These are phyloP conservation scores for Xerocomellus dryophilus DNA, from an alignment of 768 basidiomycete genomes.

Conservation along the genomic window DNA sequence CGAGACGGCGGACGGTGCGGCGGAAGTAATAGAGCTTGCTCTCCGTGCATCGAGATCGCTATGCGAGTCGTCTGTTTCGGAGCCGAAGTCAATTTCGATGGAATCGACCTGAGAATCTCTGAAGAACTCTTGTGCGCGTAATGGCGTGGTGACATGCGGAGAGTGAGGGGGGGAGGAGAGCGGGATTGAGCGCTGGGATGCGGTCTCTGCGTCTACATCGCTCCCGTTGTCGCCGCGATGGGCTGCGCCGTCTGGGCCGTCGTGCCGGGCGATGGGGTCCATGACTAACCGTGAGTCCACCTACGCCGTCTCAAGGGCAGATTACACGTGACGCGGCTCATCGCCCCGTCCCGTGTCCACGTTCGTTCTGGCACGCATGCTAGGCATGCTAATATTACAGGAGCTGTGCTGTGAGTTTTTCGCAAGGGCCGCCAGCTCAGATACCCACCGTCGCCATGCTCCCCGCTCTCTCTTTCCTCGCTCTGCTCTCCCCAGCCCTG, in stretches of 20 bases:
- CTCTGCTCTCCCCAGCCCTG: slow-evolving; percentile 10
- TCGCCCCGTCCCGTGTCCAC: neutral
- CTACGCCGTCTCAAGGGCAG: neutral
- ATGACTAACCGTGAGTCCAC: neutral
- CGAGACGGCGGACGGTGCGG: slow-evolving; percentile 41
- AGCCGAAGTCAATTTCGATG: slow-evolving; percentile 51
- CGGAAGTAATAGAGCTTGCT: slow-evolving; percentile 53
- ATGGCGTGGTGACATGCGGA: slow-evolving; percentile 31
- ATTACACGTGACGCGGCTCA: slow-evolving; percentile 17
- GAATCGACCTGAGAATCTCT: slow-evolving; percentile 46
- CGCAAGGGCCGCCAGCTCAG: neutral
- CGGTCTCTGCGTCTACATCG: slow-evolving; percentile 68
- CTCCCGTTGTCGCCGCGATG: slow-evolving; percentile 36
- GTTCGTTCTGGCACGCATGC: neutral
- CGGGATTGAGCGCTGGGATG: slow-evolving; percentile 75
- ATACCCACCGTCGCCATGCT: slow-evolving; percentile 20
- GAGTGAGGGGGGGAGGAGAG: slow-evolving; percentile 65
- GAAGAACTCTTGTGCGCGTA: slow-evolving; percentile 28
- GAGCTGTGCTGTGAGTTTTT: neutral
- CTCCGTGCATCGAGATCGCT: slow-evolving; percentile 30
- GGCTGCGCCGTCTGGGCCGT: slow-evolving; percentile 6
- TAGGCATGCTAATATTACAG: neutral
- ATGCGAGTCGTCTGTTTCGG: slow-evolving; percentile 53
- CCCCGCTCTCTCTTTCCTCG: slow-evolving; percentile 7
- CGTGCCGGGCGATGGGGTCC: slow-evolving; percentile 5